Base-by-base conservation (phyloP, 768 basidiomycete genomes). In the Tubosaeta sp. region DNA sequence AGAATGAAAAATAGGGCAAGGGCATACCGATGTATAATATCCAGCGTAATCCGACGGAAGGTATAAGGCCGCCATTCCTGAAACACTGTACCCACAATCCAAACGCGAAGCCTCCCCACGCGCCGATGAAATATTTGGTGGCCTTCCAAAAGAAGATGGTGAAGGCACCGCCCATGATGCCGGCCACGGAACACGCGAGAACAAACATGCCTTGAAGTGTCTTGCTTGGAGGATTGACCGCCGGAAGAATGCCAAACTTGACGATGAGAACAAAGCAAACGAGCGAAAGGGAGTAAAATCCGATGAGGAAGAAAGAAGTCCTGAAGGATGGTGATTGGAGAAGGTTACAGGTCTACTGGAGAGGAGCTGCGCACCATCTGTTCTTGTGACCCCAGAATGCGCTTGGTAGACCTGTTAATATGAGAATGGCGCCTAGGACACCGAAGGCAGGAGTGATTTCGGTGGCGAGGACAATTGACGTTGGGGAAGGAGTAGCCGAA, bases 331-430 rank as follows among this genome's bases (percentile, higher is more conserved):
- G 43, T 43, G 43, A 53, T 44, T 57, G 14, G 55, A 52, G 4
- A 33, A 42, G 57, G 51, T 34, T 16, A 19, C 11, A 44, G 13
- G 34, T 19, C 14, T 10, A 19, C 44, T 19, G 17, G 19, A 19
- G 46, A 47, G 39, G 51, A 48, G 43, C 10, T 38, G 73, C 79
- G 38, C 63, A 88, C 93, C 95, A 95, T 78, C 93, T 76, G 68
- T 97, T 95, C 78, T 95, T 95, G 73, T 94, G 92, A 19, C 95
- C 95, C 72, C 90, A 85, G 59, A 92, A 91, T 4, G 90, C 88
- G 48, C 90, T 88, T 9, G 92, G 91, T 6, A 95, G 74, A 43
- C 95, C 95, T 9, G 90, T 92, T 45, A 97, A 63, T 59, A 97
- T 92, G 65, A 97, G 83, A 55, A 97, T 70, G 5, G 82, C 88